Conservation (phyloP, 2,329 filamentous ascomycete genomes). For the Aureobasidium melanogenum region DNA sequence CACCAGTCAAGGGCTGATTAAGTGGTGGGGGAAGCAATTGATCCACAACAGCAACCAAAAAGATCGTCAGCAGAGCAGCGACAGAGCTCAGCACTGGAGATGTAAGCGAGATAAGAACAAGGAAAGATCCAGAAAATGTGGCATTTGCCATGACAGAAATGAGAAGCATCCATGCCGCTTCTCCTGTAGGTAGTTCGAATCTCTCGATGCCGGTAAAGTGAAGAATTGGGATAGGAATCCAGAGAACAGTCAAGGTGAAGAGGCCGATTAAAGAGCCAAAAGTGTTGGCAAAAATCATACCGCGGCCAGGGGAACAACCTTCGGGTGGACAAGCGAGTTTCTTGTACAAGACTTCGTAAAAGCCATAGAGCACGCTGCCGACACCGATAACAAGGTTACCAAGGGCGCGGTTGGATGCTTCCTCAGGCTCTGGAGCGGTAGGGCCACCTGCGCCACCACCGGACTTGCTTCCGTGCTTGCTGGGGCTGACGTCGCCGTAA, state of each 20-base stretch:
- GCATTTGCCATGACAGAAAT: conserved; percentile 82
- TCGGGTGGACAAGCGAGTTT: conserved; percentile 86
- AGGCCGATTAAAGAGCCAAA: conserved; percentile 80
- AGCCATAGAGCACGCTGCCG: conserved; percentile 85
- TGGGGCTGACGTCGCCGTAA: conserved; percentile 61
- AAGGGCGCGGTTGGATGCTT: conserved; percentile 59
- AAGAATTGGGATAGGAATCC: conserved; percentile 82
- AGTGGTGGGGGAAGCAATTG: conserved; percentile 63
- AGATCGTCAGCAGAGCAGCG: conserved; percentile 88
- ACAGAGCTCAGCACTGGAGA: conserved; percentile 81
- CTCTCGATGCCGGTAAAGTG: conserved; percentile 69
- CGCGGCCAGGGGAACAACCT: conserved; percentile 72
- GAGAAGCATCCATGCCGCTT: conserved; percentile 69
- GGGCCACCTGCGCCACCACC: conserved; percentile 43
- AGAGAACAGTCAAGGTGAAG: conserved; percentile 80
- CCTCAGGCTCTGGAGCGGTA: conserved; percentile 37
- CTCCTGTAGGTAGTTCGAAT: conserved; percentile 72
- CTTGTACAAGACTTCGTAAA: conserved; percentile 98
- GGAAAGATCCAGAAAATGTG: conserved; percentile 83
- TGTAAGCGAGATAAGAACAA: conserved; percentile 86
- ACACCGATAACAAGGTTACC: conserved; percentile 89
- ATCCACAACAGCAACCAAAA: conserved; percentile 87
- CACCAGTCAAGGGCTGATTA: conserved; percentile 64
- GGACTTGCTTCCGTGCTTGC: conserved; percentile 47
- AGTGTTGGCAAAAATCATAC: conserved; percentile 90